Evolutionary conservation across 1,284 basidiomycete species (phyloP).

Genomic region (Meripilus lineatus): DNA sequence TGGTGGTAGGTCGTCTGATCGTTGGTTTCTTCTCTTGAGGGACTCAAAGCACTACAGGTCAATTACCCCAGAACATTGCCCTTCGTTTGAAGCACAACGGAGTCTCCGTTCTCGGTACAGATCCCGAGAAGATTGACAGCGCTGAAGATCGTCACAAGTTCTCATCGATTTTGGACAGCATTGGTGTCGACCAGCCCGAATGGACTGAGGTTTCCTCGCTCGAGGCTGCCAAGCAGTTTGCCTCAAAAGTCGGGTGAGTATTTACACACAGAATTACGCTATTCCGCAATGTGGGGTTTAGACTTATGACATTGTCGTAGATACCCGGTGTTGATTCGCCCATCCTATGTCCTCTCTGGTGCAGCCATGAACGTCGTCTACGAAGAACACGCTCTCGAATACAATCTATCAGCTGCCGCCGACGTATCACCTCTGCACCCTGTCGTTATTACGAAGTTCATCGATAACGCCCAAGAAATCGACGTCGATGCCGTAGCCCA

Average conservation of each 20-base stretch:
- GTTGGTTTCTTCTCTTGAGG: constrained; percentile 3
- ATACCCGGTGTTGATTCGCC: constrained; percentile 94
- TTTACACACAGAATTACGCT: background rate
- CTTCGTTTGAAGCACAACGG: constrained; percentile 88
- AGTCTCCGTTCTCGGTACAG: constrained; percentile 94
- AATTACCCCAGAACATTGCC: constrained; percentile 98
- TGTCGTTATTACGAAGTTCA: constrained; percentile 98
- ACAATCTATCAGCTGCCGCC: constrained; percentile 92
- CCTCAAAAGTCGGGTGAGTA: constrained; percentile 72
- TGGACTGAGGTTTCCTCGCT: constrained; percentile 93
- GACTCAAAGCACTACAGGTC: constrained; percentile 45
- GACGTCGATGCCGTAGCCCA: constrained; percentile 97
- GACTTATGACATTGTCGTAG: constrained; percentile 45
- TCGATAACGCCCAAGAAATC: constrained; percentile 96
- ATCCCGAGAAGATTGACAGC: constrained; percentile 92
- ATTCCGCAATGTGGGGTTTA: too few species aligned
- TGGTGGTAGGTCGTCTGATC: constrained; percentile 61
- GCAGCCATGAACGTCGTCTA: constrained; percentile 99
- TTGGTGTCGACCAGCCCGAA: constrained; percentile 95
- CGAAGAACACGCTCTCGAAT: constrained; percentile 85
- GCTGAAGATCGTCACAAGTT: constrained; percentile 99
- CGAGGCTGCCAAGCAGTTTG: constrained; percentile 90
- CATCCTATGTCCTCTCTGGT: constrained; percentile 96
- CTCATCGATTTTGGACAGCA: constrained; percentile 90
- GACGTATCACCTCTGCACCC: constrained; percentile 96